Base-by-base conservation (phyloP, 345 rosid genomes). In the Hevea brasiliensis region DNA sequence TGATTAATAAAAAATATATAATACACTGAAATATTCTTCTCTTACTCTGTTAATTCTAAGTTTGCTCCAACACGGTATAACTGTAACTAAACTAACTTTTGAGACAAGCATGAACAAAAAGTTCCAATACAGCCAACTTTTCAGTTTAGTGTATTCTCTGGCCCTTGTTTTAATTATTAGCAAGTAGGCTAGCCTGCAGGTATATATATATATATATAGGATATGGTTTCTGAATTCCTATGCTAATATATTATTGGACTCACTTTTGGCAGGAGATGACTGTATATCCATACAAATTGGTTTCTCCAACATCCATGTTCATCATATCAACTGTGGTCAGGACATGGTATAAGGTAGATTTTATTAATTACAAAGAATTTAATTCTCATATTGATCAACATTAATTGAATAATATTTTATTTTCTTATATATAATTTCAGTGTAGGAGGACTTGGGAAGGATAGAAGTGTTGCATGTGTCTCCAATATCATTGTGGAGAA, bases 291-390 rank as follows among this genome's bases (percentile, higher is more conserved):
- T 90, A 65, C 97, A 88, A 80, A 91, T 90, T 7, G 98, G 98
- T 63, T 90, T 92, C 86, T 85, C 93, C 29, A 86, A 91, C 61
- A 76, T 91, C 42, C 89, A 91, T 73, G 73, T 94, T 45, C 97
- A 90, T 78, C 91, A 90, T 45, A 85, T 87, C 45, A 87, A 76
- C 73, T 94, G 97, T 55, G 94, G 98, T 73, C 98, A 48, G 97
- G 97, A n/a, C 98, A 91, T 78, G 98, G 98, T 0, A 89, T 91
- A 44, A 93, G 98, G 97, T 92, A 77, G 68, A n/a, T n/a, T n/a
- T n/a, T n/a, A n/a, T n/a, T n/a, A n/a, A n/a, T n/a, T n/a, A n/a
- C n/a, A n/a, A n/a, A n/a, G n/a, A n/a, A n/a, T n/a, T n/a, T n/a
- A n/a, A n/a, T n/a, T n/a, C n/a, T n/a, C n/a, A n/a, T n/a, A n/a